phyloP scores from a whole-genome alignment of 2,329 filamentous ascomycete species.

The Nemania sp. region DNA sequence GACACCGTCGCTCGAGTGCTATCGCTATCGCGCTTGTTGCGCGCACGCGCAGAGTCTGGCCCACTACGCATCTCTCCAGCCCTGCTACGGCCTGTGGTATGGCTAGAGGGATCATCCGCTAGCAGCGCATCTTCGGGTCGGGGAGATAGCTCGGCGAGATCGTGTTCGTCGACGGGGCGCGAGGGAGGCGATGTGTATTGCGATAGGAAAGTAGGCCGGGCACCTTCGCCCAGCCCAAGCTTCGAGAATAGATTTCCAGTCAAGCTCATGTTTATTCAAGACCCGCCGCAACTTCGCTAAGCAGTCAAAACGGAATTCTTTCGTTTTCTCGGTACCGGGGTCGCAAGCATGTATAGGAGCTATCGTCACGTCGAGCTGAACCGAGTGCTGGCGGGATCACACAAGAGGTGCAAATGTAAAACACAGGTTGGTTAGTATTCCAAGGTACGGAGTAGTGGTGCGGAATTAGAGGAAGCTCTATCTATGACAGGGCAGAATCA shows the following conservation, averaged over 20 bases:
- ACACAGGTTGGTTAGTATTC: too few relatives aligned
- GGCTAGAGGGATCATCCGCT: conserved; percentile 3
- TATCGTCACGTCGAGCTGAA: too few relatives aligned
- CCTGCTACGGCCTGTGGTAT: neutral
- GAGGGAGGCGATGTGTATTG: conserved; percentile 29
- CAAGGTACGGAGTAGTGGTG: too few relatives aligned
- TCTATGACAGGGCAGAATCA: too few relatives aligned
- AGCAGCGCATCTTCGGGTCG: conserved; percentile 37
- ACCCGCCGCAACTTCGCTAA: neutral
- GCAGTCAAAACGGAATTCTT: neutral
- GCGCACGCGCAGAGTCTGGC: neutral
- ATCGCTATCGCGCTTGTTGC: conserved; percentile 9
- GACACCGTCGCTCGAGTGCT: conserved; percentile 31
- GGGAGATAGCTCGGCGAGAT: conserved; percentile 38
- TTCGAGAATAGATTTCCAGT: conserved; percentile 34
- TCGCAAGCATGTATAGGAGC: too few relatives aligned
- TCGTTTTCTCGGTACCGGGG: too few relatives aligned
- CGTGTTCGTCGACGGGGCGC: conserved; percentile 32
- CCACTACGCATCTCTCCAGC: neutral
- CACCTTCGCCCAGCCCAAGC: conserved; percentile 31
- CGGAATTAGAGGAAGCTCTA: too few relatives aligned
- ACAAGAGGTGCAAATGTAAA: too few relatives aligned
- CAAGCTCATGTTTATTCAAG: conserved; percentile 32
- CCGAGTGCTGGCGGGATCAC: too few relatives aligned
- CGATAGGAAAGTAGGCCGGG: conserved; percentile 31